Conservation (phyloP, 164 flowering plant genomes). For the Dillenia turbinata region DNA sequence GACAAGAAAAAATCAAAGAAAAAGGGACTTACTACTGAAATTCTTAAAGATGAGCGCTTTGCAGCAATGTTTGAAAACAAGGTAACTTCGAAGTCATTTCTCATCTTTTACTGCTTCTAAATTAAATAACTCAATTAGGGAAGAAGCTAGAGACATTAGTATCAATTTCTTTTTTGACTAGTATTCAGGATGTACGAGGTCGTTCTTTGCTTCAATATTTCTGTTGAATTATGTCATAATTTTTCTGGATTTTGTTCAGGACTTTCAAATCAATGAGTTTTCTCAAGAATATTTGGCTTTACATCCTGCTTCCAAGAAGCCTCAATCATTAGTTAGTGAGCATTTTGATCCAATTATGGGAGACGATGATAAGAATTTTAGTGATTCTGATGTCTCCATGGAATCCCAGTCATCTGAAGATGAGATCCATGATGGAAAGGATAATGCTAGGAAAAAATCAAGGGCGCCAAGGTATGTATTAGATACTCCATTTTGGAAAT, state of each 20-base stretch:
- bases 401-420: constrained; percentile 47
- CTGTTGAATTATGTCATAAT: not conserved
- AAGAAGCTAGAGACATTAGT: not conserved
- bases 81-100: constrained; percentile 31
- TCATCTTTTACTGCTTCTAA: too few species aligned
- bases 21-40: constrained; percentile 54
- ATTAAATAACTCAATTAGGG: constrained; percentile 1
- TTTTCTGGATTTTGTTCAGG: constrained; percentile 32
- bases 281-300: constrained; percentile 63
- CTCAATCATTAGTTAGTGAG: constrained; percentile 63
- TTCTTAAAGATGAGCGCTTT: constrained; percentile 72
- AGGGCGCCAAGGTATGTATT: constrained; percentile 51
- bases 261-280: constrained; percentile 64
- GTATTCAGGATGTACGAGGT: not conserved
- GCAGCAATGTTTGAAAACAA: constrained; percentile 48
- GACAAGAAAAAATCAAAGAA: constrained; percentile 70
- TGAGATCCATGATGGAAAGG: constrained; percentile 21
- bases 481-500: too few species aligned
- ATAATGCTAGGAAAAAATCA: constrained; percentile 24
- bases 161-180: not conserved
- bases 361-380: constrained; percentile 36
- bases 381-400: constrained; percentile 55
- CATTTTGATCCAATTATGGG: constrained; percentile 76
- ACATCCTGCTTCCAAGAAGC: constrained; percentile 65
- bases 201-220: not conserved